Evolutionary conservation across 352 stramenopile genomes (phyloP), one percentile per base, ranked within the genome.

Genomic region (Phytophthora idaei): DNA sequence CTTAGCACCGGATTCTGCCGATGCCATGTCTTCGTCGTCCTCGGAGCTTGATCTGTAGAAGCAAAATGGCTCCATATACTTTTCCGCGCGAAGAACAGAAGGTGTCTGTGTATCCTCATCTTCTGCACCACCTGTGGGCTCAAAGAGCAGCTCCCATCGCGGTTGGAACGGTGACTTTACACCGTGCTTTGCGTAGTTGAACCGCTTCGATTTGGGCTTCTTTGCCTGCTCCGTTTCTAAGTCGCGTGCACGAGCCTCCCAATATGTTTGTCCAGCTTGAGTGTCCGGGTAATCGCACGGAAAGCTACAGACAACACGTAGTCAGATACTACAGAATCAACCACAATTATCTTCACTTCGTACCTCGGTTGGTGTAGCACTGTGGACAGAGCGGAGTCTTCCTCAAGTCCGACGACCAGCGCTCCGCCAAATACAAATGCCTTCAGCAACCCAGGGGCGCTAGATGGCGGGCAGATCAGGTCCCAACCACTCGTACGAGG

Each of bases 201-300:
- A 68, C 4, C 84, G 84, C 68, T 94, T 94, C 1, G 78, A 64
- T 51, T 90, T 94, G 0, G 88, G 88, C 44, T 88, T 89, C 12
- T 80, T 80, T 4, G 65, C 28, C 17, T 87, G 61, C 12, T 76
- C 55, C 11, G 31, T 69, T 47, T 76, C 51, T 0, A 74, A 34
- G 2, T 59, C 45, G 3, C 56, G 25, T 0, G 73, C 73, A 39
- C 71, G 52, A 5, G 67, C 31, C 21, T 82, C 51, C 88, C 88
- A 95, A 62, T 86, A 90, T n/a, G 28, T 39, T 28, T 73, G 60
- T 8, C 88, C 83, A 37, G 83, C 72, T 25, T 75, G 53, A 1
- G 88, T 87, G 48, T 94, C 88, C 0, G 88, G 88, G 44, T 82
- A 95, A 67, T 95, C 88, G 5, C 81, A 68, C 6, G 88, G 88